Percentiles rank a stretch among this genome's conserved stretches.
Evolutionary conservation across 176 grass and related monocot genomes (phyloP).

Genomic region (Stipa capillata): DNA sequence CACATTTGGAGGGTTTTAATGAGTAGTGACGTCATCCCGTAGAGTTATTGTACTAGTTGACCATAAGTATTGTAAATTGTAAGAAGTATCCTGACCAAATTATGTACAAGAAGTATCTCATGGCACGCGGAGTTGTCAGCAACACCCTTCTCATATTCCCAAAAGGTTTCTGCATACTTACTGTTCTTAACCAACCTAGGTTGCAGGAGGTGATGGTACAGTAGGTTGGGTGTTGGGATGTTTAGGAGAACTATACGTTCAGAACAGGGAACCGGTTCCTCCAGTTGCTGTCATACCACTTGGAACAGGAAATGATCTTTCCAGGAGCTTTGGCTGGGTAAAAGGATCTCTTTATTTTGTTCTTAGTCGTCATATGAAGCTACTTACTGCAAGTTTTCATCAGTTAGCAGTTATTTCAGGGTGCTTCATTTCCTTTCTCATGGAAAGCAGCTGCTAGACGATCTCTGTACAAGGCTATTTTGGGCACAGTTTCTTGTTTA

Average conservation of each 20-base stretch:
- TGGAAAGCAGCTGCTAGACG: conserved; percentile 80
- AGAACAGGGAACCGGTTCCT: conserved; percentile 61
- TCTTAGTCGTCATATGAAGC: background rate
- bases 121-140: background rate
- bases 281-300: conserved; percentile 81
- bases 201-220: conserved; percentile 87
- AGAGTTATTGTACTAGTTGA: conserved; percentile 10
- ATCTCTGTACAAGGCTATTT: conserved; percentile 67
- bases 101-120: background rate
- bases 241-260: conserved; percentile 62
- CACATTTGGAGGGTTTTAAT: background rate
- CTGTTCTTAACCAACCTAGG: conserved; percentile 41
- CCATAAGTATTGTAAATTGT: background rate
- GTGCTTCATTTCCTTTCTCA: conserved; percentile 89
- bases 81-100: background rate
- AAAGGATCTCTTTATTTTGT: conserved; percentile 31
- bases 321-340: conserved; percentile 96
- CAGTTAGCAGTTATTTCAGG: conserved; percentile 45
- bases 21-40: background rate
- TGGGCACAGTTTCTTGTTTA: conserved; percentile 59
- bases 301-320: conserved; percentile 95
- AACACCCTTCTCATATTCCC: background rate
- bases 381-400: conserved; percentile 35
- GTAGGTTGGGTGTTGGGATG: conserved; percentile 75
- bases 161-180: conserved; percentile 13